Conservation (phyloP, 306 rosid species). For the Ceratonia siliqua region DNA sequence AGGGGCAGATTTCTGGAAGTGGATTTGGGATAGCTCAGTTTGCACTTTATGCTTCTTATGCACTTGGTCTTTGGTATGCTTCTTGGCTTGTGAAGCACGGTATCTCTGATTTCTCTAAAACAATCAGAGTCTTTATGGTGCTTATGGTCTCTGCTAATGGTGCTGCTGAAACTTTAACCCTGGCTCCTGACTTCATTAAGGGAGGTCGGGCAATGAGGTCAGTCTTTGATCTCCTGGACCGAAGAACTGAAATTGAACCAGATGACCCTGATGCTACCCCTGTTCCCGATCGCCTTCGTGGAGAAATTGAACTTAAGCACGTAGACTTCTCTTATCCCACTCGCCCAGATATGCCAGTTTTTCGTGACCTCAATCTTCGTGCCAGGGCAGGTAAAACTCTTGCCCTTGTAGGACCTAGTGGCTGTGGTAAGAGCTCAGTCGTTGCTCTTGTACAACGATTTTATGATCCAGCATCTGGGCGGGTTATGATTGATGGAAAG, state of each 20-base stretch:
- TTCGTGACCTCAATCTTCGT: constrained; percentile 89
- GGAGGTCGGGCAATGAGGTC: constrained; percentile 97
- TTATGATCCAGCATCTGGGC: constrained; percentile 91
- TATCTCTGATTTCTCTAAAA: constrained; percentile 89
- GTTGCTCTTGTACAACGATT: constrained; percentile 80
- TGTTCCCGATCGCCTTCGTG: constrained; percentile 84
- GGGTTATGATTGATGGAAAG: constrained; percentile 85
- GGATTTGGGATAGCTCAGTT: constrained; percentile 96
- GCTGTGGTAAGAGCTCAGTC: constrained; percentile 97
- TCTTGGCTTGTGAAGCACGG: constrained; percentile 99
- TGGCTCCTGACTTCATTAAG: constrained; percentile 98
- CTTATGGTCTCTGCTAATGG: constrained; percentile 99
- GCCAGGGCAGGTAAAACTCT: constrained; percentile 93
- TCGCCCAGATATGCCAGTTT: constrained; percentile 86
- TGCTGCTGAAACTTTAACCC: constrained; percentile 92
- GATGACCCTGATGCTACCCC: constrained; percentile 83
- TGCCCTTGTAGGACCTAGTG: constrained; percentile 98
- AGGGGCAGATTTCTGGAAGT: constrained; percentile 97
- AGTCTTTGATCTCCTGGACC: constrained; percentile 94
- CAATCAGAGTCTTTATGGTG: constrained; percentile 94
- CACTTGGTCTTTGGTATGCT: constrained; percentile 99
- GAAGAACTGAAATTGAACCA: constrained; percentile 95
- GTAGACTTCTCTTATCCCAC: constrained; percentile 89
- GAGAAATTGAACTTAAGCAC: constrained; percentile 93
- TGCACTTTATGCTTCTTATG: constrained; percentile 93